phyloP scores from a whole-genome alignment of 176 grass and related monocot genomes.

The Aegilops longissima region DNA sequence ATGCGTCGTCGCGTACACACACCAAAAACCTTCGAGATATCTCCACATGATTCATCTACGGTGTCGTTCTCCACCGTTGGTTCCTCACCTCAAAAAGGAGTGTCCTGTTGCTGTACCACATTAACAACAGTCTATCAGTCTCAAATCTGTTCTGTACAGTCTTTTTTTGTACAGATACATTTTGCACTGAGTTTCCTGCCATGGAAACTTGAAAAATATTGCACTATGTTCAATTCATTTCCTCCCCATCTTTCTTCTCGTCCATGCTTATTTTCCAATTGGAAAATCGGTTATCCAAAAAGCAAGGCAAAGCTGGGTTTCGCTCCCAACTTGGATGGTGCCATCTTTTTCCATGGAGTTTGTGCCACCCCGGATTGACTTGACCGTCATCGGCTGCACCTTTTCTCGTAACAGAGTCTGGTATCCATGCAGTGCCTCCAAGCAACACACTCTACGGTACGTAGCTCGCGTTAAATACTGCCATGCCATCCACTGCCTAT shows the following conservation, averaged over 20 bases:
- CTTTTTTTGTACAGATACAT: neutral
- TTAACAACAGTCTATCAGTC: too few species aligned
- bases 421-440: slow-evolving; percentile 9
- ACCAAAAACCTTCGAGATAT: too few species aligned
- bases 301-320: neutral
- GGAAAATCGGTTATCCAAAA: neutral
- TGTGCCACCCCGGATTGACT: slow-evolving; percentile 15
- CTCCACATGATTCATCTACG: too few species aligned
- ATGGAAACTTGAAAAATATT: neutral
- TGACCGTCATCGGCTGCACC: neutral
- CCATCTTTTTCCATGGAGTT: neutral
- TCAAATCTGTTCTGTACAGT: too few species aligned
- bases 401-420: slow-evolving; percentile 2
- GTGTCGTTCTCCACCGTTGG: too few species aligned
- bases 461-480: neutral
- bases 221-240: neutral
- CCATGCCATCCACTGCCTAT: neutral
- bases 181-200: neutral
- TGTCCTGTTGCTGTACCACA: too few species aligned
- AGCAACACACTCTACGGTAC: slow-evolving; percentile 9
- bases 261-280: too few species aligned
- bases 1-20: too few species aligned
- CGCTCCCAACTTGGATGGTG: too few species aligned
- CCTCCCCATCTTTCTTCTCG: too few species aligned
- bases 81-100: too few species aligned